Percentiles rank a stretch among this genome's conserved stretches.
Conservation (phyloP, 2,329 filamentous ascomycete genomes). For the Aspergillus hortae region DNA sequence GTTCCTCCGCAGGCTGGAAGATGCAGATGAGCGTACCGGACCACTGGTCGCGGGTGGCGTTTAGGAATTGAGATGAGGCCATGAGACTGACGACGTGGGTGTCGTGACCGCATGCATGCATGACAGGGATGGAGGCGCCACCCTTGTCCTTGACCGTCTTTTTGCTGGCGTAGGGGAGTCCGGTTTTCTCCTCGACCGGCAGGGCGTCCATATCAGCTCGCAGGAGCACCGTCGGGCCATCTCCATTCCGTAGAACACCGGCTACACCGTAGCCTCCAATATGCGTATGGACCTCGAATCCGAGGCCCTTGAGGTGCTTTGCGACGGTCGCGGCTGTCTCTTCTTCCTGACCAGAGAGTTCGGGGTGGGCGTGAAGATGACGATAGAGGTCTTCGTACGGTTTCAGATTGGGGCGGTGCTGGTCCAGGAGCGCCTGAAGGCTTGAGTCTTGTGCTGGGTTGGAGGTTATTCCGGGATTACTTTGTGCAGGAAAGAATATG, state of each 20-base stretch:
- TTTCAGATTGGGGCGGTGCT: slow-evolving; percentile 40
- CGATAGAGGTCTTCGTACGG: slow-evolving; percentile 54
- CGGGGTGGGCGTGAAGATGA: slow-evolving; percentile 53
- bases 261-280: slow-evolving; percentile 61
- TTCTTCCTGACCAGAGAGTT: slow-evolving; percentile 54
- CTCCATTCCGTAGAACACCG: slow-evolving; percentile 54
- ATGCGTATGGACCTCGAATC: slow-evolving; percentile 45
- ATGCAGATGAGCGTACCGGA: slow-evolving; percentile 56
- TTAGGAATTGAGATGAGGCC: slow-evolving; percentile 51
- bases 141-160: slow-evolving; percentile 42
- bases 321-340: slow-evolving; percentile 49
- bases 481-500: not conserved
- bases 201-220: slow-evolving; percentile 63
- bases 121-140: slow-evolving; percentile 53
- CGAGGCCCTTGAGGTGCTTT: slow-evolving; percentile 35
- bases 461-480: not conserved
- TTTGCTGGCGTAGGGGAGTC: slow-evolving; percentile 54
- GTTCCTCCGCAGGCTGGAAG: slow-evolving; percentile 65
- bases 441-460: not conserved
- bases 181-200: slow-evolving; percentile 55
- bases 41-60: slow-evolving; percentile 47
- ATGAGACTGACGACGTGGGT: slow-evolving; percentile 61
- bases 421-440: slow-evolving; percentile 24
- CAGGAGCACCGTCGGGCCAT: slow-evolving; percentile 54
- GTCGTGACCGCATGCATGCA: slow-evolving; percentile 69